These are phyloP conservation scores for Gentiana macrophylla DNA, from an alignment of 257 asterid genomes.

Conservation along the genomic window DNA sequence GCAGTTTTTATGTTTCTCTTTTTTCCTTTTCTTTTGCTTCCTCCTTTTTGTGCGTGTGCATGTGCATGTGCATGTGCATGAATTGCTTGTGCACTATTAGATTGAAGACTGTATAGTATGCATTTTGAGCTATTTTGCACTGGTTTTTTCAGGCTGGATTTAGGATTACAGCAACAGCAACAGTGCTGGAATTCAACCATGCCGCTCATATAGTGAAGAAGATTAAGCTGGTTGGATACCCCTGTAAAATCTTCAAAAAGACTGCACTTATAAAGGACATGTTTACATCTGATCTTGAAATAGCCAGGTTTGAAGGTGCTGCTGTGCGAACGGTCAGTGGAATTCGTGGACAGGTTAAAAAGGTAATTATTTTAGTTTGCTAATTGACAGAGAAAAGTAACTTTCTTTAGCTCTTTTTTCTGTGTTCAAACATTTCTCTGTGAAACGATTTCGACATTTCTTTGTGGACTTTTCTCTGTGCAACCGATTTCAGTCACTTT, in stretches of 20 bases:
- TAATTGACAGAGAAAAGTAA: no score
- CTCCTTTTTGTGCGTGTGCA: neutral
- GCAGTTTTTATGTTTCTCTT: no score
- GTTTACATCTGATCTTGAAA: conserved; percentile 98
- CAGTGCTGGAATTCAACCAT: conserved; percentile 88
- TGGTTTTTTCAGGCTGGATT: conserved; percentile 59
- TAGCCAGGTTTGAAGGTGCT: conserved; percentile 98
- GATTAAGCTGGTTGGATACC: conserved; percentile 83
- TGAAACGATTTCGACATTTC: no score
- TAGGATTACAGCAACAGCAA: conserved; percentile 90
- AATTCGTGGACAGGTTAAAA: conserved; percentile 92
- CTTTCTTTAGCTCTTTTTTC: no score
- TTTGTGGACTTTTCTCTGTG: no score
- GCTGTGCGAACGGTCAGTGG: conserved; percentile 91
- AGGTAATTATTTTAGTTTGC: conserved; percentile 34
- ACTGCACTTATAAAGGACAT: conserved; percentile 87
- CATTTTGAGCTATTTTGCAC: conserved; percentile 5
- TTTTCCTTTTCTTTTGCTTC: neutral
- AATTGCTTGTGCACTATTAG: neutral
- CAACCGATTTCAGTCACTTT: no score
- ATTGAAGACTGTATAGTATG: neutral
- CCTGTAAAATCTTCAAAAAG: conserved; percentile 87
- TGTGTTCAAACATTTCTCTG: no score
- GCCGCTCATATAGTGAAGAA: conserved; percentile 81
- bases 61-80: neutral